Percentiles rank a stretch among this genome's conserved stretches.
These are phyloP conservation scores for Metarhizium anisopliae DNA, from an alignment of 2,329 filamentous ascomycete genomes.

Conservation along the genomic window DNA sequence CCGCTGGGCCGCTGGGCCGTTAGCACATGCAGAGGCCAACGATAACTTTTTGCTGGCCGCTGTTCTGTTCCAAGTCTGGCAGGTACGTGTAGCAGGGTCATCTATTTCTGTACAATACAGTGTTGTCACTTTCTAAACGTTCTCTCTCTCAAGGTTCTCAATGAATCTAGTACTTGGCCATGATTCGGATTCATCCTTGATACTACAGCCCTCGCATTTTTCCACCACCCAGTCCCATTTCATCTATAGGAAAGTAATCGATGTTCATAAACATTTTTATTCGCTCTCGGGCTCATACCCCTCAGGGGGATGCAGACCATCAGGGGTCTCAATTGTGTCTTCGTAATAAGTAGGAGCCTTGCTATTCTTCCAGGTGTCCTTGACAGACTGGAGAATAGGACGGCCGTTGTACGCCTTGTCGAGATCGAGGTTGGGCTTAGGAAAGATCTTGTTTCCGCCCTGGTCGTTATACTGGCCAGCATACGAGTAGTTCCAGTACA, in stretches of 20 bases:
- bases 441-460: slow-evolving; percentile 25
- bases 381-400: slow-evolving; percentile 28
- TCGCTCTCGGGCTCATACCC: slow-evolving; percentile 21
- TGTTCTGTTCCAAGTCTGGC: too few species aligned
- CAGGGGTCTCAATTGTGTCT: slow-evolving; percentile 28
- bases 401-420: slow-evolving; percentile 22
- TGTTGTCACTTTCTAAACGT: not conserved
- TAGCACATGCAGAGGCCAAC: too few species aligned
- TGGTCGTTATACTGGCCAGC: slow-evolving; percentile 36
- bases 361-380: slow-evolving; percentile 27
- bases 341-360: slow-evolving; percentile 32
- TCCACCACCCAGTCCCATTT: not conserved
- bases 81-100: too few species aligned
- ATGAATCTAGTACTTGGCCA: not conserved
- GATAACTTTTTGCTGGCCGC: too few species aligned
- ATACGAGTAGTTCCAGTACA: slow-evolving; percentile 46
- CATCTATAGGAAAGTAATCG: not conserved
- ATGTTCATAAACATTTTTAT: not conserved
- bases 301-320: slow-evolving; percentile 33
- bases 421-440: slow-evolving; percentile 30
- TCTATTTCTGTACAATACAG: not conserved
- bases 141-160: not conserved
- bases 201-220: not conserved
- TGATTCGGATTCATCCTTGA: not conserved
- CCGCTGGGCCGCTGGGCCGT: too few species aligned